Evolutionary conservation across 192 early-diverging fungal genomes (phyloP), one percentile per base, ranked within the genome.

Genomic region (Dissophora globulifera): DNA sequence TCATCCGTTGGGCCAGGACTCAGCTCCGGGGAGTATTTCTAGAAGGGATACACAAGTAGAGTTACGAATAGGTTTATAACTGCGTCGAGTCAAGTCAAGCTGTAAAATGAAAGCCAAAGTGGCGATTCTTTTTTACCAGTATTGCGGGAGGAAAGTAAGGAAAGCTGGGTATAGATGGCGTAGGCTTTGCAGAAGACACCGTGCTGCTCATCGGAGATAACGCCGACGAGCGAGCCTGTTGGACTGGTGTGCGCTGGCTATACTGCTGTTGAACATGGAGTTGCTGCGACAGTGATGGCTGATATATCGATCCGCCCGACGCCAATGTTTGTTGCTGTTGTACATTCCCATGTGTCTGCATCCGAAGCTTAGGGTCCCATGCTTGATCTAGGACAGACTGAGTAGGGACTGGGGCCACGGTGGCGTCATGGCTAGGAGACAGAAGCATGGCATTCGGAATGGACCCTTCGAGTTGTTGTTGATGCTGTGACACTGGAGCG

Each of bases 11-110:
- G 72, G 2, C 40, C 50, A 15, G 72, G 72, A 38, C 63, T 67
- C 46, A 76, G 27, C 33, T 76, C 72, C 5, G 72, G 72, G 23
- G 72, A 76, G 30, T 76, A 76, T 76, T 76, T 76, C 72, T 76
- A 60, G 5, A 20, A 35, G 1, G 19, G 2, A 49, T 32, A 41
- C 20, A 50, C 15, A 62, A n/a, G n/a, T n/a, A n/a, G n/a, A n/a
- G n/a, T n/a, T n/a, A n/a, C n/a, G 38, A 40, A 40, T 40, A 7
- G 13, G 13, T 10, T 10, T 7, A 40, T 7, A 40, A 40, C 38
- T 7, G 8, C 38, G 8, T 40, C 8, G 13, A 40, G 38, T 40
- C 38, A 40, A 40, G 38, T 40, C 13, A 40, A 40, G 13, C 13
- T 40, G 13, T 7, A 40, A 40, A 40, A 40, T 7, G 13, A 40